Evolutionary conservation across 148 eudicot genomes (phyloP).

Genomic region (Fagopyrum homotropicum): DNA sequence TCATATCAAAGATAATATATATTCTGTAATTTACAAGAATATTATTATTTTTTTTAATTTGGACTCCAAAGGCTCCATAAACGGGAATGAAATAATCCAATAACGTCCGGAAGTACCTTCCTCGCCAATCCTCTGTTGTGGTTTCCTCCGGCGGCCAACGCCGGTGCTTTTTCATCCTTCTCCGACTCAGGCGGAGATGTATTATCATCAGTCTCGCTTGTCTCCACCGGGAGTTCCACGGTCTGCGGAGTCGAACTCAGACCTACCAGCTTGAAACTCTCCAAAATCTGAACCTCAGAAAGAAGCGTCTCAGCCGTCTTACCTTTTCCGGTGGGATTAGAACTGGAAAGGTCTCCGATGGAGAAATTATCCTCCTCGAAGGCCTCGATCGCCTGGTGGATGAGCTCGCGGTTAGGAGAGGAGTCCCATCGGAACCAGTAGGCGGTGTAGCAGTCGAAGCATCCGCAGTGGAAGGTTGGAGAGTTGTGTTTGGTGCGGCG

Average conservation of each 20-base stretch:
- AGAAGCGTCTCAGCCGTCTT: slow-evolving; percentile 7
- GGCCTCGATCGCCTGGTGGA: slow-evolving; percentile 68
- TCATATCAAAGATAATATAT: too few species aligned
- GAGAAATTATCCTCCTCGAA: slow-evolving; percentile 46
- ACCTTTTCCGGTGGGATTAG: slow-evolving; percentile 3
- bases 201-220: neutral
- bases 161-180: slow-evolving; percentile 4
- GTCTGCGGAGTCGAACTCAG: slow-evolving; percentile 11
- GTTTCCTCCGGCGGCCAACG: slow-evolving; percentile 4
- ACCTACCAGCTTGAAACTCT: slow-evolving; percentile 1
- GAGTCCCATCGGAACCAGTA: slow-evolving; percentile 74
- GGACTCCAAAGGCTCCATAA: slow-evolving; percentile 82
- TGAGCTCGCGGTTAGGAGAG: slow-evolving; percentile 55
- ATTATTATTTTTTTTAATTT: slow-evolving; percentile 14
- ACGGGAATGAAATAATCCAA: slow-evolving; percentile 67
- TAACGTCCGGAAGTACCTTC: slow-evolving; percentile 77
- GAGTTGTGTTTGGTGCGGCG: slow-evolving; percentile 11
- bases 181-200: neutral
- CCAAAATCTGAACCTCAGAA: neutral
- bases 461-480: slow-evolving; percentile 50
- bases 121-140: slow-evolving; percentile 56
- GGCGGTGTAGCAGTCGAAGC: slow-evolving; percentile 58
- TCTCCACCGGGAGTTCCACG: neutral
- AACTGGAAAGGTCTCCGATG: slow-evolving; percentile 17
- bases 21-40: too few species aligned